Evolutionary conservation across 2,329 filamentous ascomycete species (phyloP).

Genomic region (Magnaporthiopsis poae): DNA sequence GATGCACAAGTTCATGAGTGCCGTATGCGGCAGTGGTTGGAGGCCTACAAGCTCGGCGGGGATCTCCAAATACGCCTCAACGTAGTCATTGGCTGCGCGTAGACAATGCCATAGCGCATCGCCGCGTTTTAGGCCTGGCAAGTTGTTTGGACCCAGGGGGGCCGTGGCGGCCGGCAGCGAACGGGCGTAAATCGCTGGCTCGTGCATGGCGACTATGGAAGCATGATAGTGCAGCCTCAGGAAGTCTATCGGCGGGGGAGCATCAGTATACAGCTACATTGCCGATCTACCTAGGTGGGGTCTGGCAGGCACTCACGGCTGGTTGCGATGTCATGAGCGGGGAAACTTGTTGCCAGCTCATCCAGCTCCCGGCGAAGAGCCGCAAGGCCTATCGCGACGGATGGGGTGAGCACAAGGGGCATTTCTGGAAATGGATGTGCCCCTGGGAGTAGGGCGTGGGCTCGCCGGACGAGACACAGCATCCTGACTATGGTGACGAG

Average conservation of each 20-base stretch:
- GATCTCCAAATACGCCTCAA: conserved; percentile 18
- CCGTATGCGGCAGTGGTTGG: conserved; percentile 22
- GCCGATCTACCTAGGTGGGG: too few relatives aligned
- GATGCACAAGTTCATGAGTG: conserved; percentile 24
- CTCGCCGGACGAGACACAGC: conserved; percentile 24
- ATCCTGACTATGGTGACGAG: conserved; percentile 25
- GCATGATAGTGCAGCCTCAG: conserved; percentile 26
- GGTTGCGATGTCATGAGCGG: background rate
- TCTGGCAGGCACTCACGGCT: background rate
- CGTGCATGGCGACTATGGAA: conserved; percentile 27
- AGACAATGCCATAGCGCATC: conserved; percentile 29
- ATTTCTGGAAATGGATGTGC: conserved; percentile 13
- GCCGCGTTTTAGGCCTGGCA: conserved; percentile 21
- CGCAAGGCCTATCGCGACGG: conserved; percentile 25
- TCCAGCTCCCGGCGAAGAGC: conserved; percentile 25
- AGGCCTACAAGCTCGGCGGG: conserved; percentile 18
- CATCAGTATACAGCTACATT: too few relatives aligned
- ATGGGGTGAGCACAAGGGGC: conserved; percentile 15
- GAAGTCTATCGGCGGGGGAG: conserved; percentile 14
- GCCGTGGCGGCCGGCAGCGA: conserved; percentile 5
- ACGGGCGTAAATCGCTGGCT: conserved; percentile 25
- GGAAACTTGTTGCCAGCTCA: background rate
- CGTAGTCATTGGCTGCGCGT: conserved; percentile 19
- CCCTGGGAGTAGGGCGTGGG: conserved; percentile 18
- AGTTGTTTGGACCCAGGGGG: background rate